phyloP scores from a whole-genome alignment of 2,329 filamentous ascomycete genomes.

The Orbilia blumenaviensis region DNA sequence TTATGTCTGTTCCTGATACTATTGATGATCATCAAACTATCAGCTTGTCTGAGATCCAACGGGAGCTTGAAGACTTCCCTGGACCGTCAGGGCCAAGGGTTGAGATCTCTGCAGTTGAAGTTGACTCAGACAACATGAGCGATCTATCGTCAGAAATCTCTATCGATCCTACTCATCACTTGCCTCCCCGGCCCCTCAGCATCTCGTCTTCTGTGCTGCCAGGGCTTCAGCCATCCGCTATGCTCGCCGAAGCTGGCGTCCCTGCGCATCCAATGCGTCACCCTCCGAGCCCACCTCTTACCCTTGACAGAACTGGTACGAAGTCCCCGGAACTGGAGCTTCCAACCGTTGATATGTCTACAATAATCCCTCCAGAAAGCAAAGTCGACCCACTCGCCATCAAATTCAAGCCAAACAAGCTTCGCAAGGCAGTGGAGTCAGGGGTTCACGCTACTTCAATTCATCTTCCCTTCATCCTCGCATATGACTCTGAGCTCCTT shows the following conservation, averaged over 20 bases:
- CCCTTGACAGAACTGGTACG: constrained; percentile 48
- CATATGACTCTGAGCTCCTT: constrained; percentile 79
- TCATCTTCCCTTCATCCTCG: constrained; percentile 81
- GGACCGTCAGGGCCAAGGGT: constrained; percentile 43
- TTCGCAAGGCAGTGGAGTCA: constrained; percentile 35
- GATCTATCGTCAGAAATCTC: constrained; percentile 73
- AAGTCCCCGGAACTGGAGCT: constrained; percentile 46
- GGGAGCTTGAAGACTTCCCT: constrained; percentile 39
- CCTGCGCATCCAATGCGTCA: constrained; percentile 59
- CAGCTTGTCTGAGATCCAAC: constrained; percentile 39
- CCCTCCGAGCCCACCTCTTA: constrained; percentile 57
- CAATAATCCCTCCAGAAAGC: constrained; percentile 40
- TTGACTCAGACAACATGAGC: constrained; percentile 62
- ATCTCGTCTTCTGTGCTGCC: constrained; percentile 53
- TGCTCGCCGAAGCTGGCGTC: constrained; percentile 58
- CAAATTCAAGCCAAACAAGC: constrained; percentile 38
- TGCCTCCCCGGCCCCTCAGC: constrained; percentile 35
- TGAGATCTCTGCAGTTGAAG: constrained; percentile 61
- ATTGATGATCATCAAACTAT: constrained; percentile 38
- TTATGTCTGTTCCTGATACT: constrained; percentile 49
- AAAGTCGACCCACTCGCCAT: constrained; percentile 43
- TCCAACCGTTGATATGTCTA: constrained; percentile 47
- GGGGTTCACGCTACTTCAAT: constrained; percentile 61
- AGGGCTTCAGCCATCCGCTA: constrained; percentile 48
- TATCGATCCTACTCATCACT: constrained; percentile 60